Base-by-base conservation (phyloP, 2,329 filamentous ascomycete genomes). In the Paracorniculantispora psalliotae region DNA sequence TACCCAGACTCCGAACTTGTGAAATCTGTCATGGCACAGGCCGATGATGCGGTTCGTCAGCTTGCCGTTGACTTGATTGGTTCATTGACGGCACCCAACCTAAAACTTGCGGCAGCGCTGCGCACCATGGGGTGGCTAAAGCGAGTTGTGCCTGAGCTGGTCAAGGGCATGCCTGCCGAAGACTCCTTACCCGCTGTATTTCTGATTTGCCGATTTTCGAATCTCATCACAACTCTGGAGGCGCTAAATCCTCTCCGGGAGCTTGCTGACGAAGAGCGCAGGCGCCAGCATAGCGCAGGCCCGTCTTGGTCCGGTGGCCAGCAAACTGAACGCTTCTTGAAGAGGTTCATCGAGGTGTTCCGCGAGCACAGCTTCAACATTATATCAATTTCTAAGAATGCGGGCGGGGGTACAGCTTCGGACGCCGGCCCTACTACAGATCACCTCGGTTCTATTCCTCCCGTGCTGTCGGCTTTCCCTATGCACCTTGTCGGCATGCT, bases 301-400 rank as follows among this genome's bases (percentile, higher is more conserved):
- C 69, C 70, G 23, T 72, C 73, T 9, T 89, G 82, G 83, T 84
- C 82, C 2, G 85, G 85, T 1, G 93, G 93, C 0, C 92, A 96
- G 68, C 94, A 97, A 71, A 97, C 92, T 1, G 94, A 97, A 72
- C 84, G 92, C 54, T 99, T 92, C 67, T 77, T 99, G 46, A 99
- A 97, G 73, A 84, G 92, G 50, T 99, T 96, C 73, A 90, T 99
- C 67, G 94, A 99, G 71, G 92, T 99, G 28, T 97, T 97, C 71
- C 89, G 94, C 55, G 94, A 99, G 73, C 94, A 99, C 73, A 96
- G 91, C 70, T 99, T 99, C 72, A 90, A 88, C 46, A 96, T 97
- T 61, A 86, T 97, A 28, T 96, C 91, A 60, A 91, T 97, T 81
- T 97, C 96, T 73, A 90, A 88, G 67, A 94, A 89, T 67, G 91